A percentile compares a stretch with the other conserved stretches of the same genome.
These are phyloP conservation scores for Cryomyces minteri DNA, from an alignment of 495 filamentous ascomycete genomes.

Conservation along the genomic window DNA sequence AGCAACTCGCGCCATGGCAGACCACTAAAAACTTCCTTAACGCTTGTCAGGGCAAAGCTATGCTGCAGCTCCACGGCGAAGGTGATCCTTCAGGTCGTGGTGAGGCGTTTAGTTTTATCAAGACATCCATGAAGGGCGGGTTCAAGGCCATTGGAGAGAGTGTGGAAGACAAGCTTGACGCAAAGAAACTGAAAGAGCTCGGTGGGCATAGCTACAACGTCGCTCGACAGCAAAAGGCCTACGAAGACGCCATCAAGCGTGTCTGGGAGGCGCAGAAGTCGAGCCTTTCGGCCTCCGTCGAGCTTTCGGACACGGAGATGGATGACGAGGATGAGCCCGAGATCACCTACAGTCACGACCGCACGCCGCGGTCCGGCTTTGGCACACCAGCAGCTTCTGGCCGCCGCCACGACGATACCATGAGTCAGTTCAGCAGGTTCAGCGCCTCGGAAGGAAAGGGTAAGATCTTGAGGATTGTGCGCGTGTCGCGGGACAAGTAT, in stretches of 20 bases:
- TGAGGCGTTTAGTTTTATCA: conserved; percentile 85
- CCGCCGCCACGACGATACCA: conserved; percentile 55
- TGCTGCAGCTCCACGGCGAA: conserved; percentile 84
- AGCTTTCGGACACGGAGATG: conserved; percentile 40
- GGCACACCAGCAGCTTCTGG: conserved; percentile 34
- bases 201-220: conserved; percentile 97
- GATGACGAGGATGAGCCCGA: conserved; percentile 42
- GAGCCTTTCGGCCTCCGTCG: too few relatives aligned
- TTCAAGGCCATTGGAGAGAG: conserved; percentile 82
- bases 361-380: conserved; percentile 44
- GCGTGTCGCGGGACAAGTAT: conserved; percentile 38
- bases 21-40: conserved; percentile 89
- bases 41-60: conserved; percentile 86
- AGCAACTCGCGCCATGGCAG: conserved; percentile 87
- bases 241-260: conserved; percentile 68
- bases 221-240: conserved; percentile 70
- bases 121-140: conserved; percentile 96
- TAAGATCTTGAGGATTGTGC: conserved; percentile 58
- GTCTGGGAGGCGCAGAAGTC: conserved; percentile 82
- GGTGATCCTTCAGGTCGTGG: conserved; percentile 93
- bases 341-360: conserved; percentile 10
- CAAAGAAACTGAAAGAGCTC: conserved; percentile 64
- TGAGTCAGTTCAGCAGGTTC: conserved; percentile 68
- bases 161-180: conserved; percentile 46
- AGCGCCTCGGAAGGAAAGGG: conserved; percentile 49